These are phyloP conservation scores for Lepidium aucheri DNA, from an alignment of 345 rosid genomes.

Conservation along the genomic window DNA sequence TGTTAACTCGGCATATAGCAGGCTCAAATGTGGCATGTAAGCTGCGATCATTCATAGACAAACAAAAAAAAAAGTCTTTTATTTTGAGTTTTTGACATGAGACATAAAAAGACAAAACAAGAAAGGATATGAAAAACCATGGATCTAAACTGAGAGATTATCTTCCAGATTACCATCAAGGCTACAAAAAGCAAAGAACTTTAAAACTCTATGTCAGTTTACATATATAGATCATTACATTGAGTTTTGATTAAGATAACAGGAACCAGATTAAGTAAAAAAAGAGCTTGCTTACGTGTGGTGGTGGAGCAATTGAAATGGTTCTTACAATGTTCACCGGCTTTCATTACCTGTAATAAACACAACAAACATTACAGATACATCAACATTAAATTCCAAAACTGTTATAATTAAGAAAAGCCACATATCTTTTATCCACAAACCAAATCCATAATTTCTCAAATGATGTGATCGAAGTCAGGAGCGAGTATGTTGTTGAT, in stretches of 20 bases:
- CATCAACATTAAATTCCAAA: neutral
- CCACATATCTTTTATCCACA: neutral
- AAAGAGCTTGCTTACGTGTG: slow-evolving; percentile 41
- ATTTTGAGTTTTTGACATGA: neutral
- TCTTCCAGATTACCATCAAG: neutral
- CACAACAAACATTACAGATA: neutral
- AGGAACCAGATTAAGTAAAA: neutral
- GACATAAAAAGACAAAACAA: neutral
- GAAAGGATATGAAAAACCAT: no score
- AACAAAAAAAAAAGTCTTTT: no score
- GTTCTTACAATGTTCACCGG: slow-evolving; percentile 43
- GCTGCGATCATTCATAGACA: slow-evolving; percentile 33
- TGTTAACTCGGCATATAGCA: slow-evolving; percentile 59
- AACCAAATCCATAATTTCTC: neutral
- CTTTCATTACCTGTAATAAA: slow-evolving; percentile 52
- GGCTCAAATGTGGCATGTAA: slow-evolving; percentile 88
- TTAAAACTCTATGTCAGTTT: neutral
- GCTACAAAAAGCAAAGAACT: neutral
- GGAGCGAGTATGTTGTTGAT: no score
- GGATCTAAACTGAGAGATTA: neutral
- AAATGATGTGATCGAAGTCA: neutral
- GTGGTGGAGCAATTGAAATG: slow-evolving; percentile 42
- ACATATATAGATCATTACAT: neutral
- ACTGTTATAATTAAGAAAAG: neutral
- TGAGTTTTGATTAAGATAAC: neutral